Base-by-base conservation (phyloP, 768 basidiomycete genomes). In the Butyriboletus loyo region DNA sequence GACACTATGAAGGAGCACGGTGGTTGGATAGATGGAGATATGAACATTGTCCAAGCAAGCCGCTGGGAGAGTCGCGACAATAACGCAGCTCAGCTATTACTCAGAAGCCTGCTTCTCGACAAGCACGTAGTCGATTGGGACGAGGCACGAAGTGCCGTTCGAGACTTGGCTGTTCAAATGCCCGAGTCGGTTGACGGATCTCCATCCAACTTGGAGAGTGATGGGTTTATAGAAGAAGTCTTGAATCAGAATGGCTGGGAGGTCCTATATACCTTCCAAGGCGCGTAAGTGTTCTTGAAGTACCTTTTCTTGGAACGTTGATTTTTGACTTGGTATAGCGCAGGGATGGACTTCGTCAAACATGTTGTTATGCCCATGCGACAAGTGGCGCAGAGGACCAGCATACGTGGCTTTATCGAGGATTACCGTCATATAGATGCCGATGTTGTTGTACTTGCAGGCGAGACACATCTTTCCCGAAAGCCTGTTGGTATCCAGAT, bases 271-370 rank as follows among this genome's bases (percentile, higher is more conserved):
- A 77, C 75, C 28, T 77, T 71, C 58, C 54, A 66, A 27, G 69
- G 73, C 38, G 65, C 66, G 76, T 76, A 53, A 65, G 76, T 69
- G 22, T 43, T 39, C n/a, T n/a, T n/a, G n/a, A 3, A 21, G n/a
- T 8, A 21, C 27, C 14, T 30, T 55, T 25, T 38, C 4, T n/a
- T 14, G 13, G 10, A 25, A 22, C 2, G 39, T 14, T 27, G 36
- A 65, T 41, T 46, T 49, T 17, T 55, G 35, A 73, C 30, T 13
- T 27, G 25, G 24, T 4, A n/a, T 22, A 74, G 73, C 22, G 61
- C 61, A 14, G 70, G 73, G 28, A 71, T 73, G 72, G 75, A 74
- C 35, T 72, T 64, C 30, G 65, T 72, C 25, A 75, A 75, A 50
- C 68, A 70, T 24, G 72, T 76, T 30, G 68, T 71, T 1, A 50